Percentiles rank a stretch among this genome's conserved stretches.
Evolutionary conservation across 2,329 filamentous ascomycete species (phyloP).

Genomic region (Chaetomiaceae sp.): DNA sequence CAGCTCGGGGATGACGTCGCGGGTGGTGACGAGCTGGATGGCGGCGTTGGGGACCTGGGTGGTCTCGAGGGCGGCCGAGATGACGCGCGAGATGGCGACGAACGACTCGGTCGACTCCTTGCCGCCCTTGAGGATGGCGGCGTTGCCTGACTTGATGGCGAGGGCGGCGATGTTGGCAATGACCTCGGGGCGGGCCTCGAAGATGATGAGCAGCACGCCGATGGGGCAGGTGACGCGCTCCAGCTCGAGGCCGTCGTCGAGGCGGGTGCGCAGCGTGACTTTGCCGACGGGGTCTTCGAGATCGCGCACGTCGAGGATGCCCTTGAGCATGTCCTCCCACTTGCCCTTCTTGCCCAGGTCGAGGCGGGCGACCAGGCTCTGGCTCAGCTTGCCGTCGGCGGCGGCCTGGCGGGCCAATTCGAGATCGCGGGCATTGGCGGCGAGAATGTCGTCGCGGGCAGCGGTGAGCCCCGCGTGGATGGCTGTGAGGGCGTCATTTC

Average conservation of each 20-base stretch:
- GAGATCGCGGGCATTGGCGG: slow-evolving; percentile 82
- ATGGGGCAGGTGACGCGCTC: slow-evolving; percentile 92
- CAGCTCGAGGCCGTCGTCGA: slow-evolving; percentile 81
- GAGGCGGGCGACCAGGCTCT: slow-evolving; percentile 80
- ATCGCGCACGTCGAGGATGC: slow-evolving; percentile 80
- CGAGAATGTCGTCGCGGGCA: slow-evolving; percentile 71
- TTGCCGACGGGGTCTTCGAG: slow-evolving; percentile 91
- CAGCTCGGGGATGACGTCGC: slow-evolving; percentile 86
- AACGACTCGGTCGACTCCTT: slow-evolving; percentile 97
- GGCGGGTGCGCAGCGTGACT: slow-evolving; percentile 73
- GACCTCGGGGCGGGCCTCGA: slow-evolving; percentile 94
- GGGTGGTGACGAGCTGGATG: slow-evolving; percentile 88
- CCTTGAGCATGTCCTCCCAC: slow-evolving; percentile 96
- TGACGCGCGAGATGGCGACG: slow-evolving; percentile 78
- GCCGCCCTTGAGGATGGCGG: slow-evolving; percentile 93
- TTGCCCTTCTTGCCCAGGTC: slow-evolving; percentile 85
- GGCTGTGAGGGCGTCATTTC: slow-evolving; percentile 79
- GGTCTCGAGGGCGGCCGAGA: slow-evolving; percentile 68
- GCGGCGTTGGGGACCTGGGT: slow-evolving; percentile 79
- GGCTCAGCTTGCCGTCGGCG: slow-evolving; percentile 68
- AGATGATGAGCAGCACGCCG: slow-evolving; percentile 96
- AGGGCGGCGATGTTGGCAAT: slow-evolving; percentile 97
- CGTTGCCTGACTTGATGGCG: slow-evolving; percentile 95
- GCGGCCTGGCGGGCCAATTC: slow-evolving; percentile 69
- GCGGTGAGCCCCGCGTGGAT: slow-evolving; percentile 73